Base-by-base conservation (phyloP, 352 stramenopile species). In the Hyaloperonospora arabidopsidis region DNA sequence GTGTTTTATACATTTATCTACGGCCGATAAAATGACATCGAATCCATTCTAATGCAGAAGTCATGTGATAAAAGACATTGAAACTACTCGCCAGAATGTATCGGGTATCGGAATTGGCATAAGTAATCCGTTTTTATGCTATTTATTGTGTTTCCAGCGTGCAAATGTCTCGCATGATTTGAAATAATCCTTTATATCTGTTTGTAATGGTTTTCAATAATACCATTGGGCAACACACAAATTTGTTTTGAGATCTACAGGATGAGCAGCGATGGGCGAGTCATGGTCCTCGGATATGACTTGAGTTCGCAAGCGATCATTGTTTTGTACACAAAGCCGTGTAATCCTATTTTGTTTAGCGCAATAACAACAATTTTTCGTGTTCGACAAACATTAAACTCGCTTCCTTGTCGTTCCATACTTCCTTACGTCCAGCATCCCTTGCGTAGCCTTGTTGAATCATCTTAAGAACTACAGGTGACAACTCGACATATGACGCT, bases 401-500 rank as follows among this genome's bases (percentile, higher is more conserved):
- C 5, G 35, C n/a, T 41, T 41, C 35, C n/a, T 2, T 15, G 5
- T 41, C 12, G 4, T 18, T 41, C n/a, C 35, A 18, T 15, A 4
- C n/a, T 41, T 41, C 32, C 12, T 6, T 41, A 18, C 4, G 12
- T 5, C 13, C n/a, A 41, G 12, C 35, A 32, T 32, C 25, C 25
- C 25, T 32, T 10, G 25, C 25, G 25, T 32, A 32, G 25, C 25
- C 25, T 32, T 32, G 25, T 32, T 32, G 25, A 32, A 32, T 4
- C 25, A 32, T 32, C 25, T 32, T 32, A 32, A 3, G n/a, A 41
- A 41, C n/a, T 4, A 15, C 35, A 18, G 2, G 35, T 41, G 35
- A 41, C 35, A 41, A 18, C n/a, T 41, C 35, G 35, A 41, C 35
- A 41, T 41, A 41, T 41, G 35, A 15, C 35, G 12, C 35, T 41